phyloP scores from a whole-genome alignment of 805 yeast genomes.

The Diddensiella transvaalensis region DNA sequence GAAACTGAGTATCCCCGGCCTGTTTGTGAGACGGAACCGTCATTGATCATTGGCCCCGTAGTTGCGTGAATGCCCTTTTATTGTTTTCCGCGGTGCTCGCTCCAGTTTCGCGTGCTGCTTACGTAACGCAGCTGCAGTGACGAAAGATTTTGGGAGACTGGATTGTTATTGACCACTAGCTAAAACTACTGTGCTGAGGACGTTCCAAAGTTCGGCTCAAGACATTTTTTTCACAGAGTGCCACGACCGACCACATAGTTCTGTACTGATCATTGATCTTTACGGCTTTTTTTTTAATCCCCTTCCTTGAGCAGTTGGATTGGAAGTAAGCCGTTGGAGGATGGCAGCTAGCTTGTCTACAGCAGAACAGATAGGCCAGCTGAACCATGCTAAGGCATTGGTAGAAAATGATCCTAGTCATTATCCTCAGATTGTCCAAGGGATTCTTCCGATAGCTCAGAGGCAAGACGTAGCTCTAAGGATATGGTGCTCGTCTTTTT shows the following conservation, averaged over 20 bases:
- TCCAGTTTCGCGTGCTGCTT: too few relatives aligned
- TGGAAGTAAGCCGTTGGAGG: too few relatives aligned
- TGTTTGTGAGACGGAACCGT: neutral
- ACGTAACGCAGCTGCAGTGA: too few relatives aligned
- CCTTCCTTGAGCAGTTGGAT: too few relatives aligned
- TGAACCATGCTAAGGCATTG: slow-evolving; percentile 36
- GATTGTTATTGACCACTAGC: too few relatives aligned
- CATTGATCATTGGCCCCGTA: neutral
- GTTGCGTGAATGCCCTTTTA: neutral
- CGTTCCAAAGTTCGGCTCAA: too few relatives aligned
- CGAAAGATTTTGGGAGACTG: too few relatives aligned
- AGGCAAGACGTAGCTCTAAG: slow-evolving; percentile 32
- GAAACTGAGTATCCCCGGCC: neutral
- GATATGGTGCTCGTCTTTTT: slow-evolving; percentile 36
- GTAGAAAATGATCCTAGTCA: slow-evolving; percentile 34
- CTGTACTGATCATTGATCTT: too few relatives aligned
- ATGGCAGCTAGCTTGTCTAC: neutral
- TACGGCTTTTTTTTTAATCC: too few relatives aligned
- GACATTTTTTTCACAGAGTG: too few relatives aligned
- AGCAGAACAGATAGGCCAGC: slow-evolving; percentile 33
- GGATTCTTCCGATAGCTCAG: slow-evolving; percentile 37
- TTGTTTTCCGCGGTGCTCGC: neutral
- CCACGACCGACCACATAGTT: too few relatives aligned
- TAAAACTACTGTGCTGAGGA: too few relatives aligned
- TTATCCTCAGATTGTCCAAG: slow-evolving; percentile 35